Conservation (phyloP, 2,329 filamentous ascomycete genomes). For the Botrytis fragariae region DNA sequence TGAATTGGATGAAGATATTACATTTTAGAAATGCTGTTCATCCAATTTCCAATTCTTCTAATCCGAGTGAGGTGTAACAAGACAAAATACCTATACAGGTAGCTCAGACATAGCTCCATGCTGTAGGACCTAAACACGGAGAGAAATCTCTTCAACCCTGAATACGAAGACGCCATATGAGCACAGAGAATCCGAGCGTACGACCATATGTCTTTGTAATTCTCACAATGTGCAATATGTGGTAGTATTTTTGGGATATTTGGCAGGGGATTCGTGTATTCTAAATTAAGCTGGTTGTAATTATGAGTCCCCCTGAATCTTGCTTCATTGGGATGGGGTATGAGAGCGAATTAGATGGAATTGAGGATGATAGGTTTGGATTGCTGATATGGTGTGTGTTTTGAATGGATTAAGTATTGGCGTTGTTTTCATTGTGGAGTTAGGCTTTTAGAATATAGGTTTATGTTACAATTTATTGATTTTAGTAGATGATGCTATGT, state of each 20-base stretch:
- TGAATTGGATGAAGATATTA: too few species aligned
- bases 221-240: background rate
- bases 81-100: background rate
- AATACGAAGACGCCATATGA: background rate
- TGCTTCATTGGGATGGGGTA: background rate
- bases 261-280: background rate
- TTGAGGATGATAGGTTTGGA: background rate
- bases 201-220: background rate
- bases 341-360: background rate
- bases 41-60: background rate
- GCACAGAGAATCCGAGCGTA: conserved; percentile 12
- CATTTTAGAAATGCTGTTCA: too few species aligned
- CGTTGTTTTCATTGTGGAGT: background rate
- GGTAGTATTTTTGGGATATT: background rate
- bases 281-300: background rate
- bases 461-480: rapidly evolving
- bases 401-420: background rate
- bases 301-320: background rate
- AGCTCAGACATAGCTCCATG: background rate
- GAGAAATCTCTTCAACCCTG: background rate
- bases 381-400: too few species aligned
- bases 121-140: background rate
- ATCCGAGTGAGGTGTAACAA: background rate
- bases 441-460: background rate
- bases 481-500: background rate